Evolutionary conservation across 495 filamentous ascomycete species (phyloP).

Genomic region (Antarctomyces pellizariae): DNA sequence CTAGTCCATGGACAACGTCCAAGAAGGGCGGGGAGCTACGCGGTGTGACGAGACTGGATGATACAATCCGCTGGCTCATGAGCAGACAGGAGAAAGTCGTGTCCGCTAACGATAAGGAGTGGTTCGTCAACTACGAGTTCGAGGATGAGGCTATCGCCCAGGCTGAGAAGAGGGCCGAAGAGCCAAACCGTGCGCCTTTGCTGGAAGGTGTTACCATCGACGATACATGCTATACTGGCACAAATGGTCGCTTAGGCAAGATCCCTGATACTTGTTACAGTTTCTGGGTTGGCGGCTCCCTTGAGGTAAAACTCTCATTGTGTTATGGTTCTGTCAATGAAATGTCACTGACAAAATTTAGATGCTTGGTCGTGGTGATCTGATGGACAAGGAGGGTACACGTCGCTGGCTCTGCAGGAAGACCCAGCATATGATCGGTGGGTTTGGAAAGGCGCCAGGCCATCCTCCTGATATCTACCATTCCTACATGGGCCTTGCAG

Average conservation of each 20-base stretch:
- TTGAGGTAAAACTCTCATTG: constrained; percentile 24
- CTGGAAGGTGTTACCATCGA: constrained; percentile 17
- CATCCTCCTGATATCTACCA: constrained; percentile 78
- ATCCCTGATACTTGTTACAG: constrained; percentile 79
- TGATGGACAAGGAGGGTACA: constrained; percentile 35
- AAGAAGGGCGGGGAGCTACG: constrained; percentile 15
- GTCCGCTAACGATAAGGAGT: constrained; percentile 23
- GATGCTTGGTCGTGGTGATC: constrained; percentile 37
- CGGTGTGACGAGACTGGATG: constrained; percentile 13
- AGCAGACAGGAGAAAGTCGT: constrained; percentile 38
- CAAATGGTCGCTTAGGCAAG: constrained; percentile 82
- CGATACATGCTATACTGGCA: constrained; percentile 27
- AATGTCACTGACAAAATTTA: constrained; percentile 12
- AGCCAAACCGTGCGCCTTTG: constrained; percentile 10
- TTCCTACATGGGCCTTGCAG: constrained; percentile 67
- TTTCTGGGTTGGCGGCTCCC: constrained; percentile 64
- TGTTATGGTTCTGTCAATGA: constrained; percentile 2
- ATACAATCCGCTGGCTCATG: constrained; percentile 38
- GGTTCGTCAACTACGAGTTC: constrained; percentile 19
- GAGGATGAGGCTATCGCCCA: constrained; percentile 6
- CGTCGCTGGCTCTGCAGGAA: constrained; percentile 63
- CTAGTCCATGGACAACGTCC: constrained; percentile 14
- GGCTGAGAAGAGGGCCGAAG: constrained; percentile 12
- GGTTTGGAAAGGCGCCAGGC: constrained; percentile 67
- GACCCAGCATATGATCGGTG: constrained; percentile 79